Conservation (phyloP, 306 rosid species). For the Hippophae gyantsensis region DNA sequence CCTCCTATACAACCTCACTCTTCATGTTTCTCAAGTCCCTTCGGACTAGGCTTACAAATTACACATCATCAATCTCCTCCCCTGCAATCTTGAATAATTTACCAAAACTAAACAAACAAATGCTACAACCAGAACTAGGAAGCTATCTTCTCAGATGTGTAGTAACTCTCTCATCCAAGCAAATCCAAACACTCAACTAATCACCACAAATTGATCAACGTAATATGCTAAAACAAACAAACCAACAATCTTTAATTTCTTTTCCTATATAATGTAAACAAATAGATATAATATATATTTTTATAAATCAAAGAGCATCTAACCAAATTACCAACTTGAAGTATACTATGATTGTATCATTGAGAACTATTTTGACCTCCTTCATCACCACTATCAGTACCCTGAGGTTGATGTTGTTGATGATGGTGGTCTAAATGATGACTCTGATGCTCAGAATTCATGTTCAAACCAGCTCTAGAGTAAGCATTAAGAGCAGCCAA, state of each 20-base stretch:
- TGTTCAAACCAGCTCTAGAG: constrained; percentile 52
- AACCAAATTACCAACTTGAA: constrained; percentile 24
- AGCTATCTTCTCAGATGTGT: constrained; percentile 13
- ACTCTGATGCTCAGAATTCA: constrained; percentile 44
- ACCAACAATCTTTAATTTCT: constrained; percentile 21
- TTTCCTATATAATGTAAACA: constrained; percentile 21
- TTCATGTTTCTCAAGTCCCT: constrained; percentile 41
- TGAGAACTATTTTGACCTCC: constrained; percentile 53
- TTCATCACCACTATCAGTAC: constrained; percentile 60
- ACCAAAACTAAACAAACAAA: background rate
- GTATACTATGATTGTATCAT: constrained; percentile 13
- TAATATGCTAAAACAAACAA: constrained; percentile 37
- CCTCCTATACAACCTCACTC: constrained; percentile 78
- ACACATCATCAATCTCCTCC: constrained; percentile 26
- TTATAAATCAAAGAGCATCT: constrained; percentile 21
- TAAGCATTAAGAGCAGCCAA: constrained; percentile 77
- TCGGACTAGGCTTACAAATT: constrained; percentile 54
- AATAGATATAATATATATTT: constrained; percentile 14
- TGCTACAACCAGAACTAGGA: constrained; percentile 20
- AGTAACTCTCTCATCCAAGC: constrained; percentile 17
- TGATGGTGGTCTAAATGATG: constrained; percentile 50
- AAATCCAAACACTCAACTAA: constrained; percentile 22
- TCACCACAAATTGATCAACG: constrained; percentile 25
- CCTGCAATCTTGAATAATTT: constrained; percentile 27
- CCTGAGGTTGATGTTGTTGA: constrained; percentile 24